These are phyloP conservation scores for Panellus pusillus DNA, from an alignment of 768 basidiomycete species.

Conservation along the genomic window DNA sequence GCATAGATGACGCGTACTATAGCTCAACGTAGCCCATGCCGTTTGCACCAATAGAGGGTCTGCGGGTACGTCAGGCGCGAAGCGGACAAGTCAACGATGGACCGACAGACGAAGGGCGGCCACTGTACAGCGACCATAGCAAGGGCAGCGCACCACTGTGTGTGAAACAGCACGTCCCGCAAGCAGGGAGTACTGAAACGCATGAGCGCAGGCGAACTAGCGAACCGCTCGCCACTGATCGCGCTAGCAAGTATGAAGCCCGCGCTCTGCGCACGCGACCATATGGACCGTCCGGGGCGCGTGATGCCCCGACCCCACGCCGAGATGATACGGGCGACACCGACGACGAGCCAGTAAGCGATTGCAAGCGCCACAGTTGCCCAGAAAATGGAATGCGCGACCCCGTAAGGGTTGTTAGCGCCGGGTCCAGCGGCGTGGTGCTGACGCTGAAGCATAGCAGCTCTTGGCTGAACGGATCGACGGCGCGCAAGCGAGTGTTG, in stretches of 20 bases:
- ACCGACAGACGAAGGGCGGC: slow-evolving; percentile 89
- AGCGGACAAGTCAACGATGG: slow-evolving; percentile 10
- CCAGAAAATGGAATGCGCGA: slow-evolving; percentile 71
- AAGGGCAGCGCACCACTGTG: slow-evolving; percentile 88
- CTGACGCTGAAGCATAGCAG: slow-evolving; percentile 79
- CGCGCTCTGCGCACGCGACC: slow-evolving; percentile 76
- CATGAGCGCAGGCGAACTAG: slow-evolving; percentile 81
- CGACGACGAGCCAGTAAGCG: slow-evolving; percentile 81
- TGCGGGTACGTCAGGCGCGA: slow-evolving; percentile 31
- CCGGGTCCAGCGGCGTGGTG: slow-evolving; percentile 71
- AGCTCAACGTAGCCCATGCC: slow-evolving; percentile 83
- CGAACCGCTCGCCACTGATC: slow-evolving; percentile 86
- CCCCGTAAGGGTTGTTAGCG: slow-evolving; percentile 62
- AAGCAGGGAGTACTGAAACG: slow-evolving; percentile 92
- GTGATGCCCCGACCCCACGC: slow-evolving; percentile 79
- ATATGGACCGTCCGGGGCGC: slow-evolving; percentile 58
- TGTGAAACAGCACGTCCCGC: slow-evolving; percentile 89
- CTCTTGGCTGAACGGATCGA: slow-evolving; percentile 83
- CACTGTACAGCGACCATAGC: slow-evolving; percentile 95
- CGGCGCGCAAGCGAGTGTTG: slow-evolving; percentile 79
- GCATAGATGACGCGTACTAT: slow-evolving; percentile 47
- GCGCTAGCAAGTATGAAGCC: slow-evolving; percentile 92
- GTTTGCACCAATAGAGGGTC: slow-evolving; percentile 90
- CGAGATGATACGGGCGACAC: slow-evolving; percentile 76
- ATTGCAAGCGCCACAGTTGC: slow-evolving; percentile 69